Base-by-base conservation (phyloP, 805 yeast species). In the Pichia insulana region DNA sequence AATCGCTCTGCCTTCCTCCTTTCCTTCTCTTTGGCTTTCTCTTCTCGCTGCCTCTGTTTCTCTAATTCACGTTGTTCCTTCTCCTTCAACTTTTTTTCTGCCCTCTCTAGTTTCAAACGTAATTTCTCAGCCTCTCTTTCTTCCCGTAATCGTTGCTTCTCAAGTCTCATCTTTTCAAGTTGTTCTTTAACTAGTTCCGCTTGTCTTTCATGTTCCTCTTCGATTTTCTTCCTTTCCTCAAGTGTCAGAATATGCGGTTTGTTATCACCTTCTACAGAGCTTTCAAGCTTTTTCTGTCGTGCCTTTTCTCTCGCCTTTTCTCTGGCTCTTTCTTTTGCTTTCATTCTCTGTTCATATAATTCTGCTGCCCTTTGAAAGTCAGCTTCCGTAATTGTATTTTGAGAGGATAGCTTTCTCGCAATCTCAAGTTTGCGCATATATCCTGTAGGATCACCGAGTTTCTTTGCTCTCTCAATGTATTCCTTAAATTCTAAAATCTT, bases 401-500 rank as follows among this genome's bases (percentile, higher is more conserved):
- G 46, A 48, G 25, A 22, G 8, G 25, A 22, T 22, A 22, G 8
- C 27, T 51, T 53, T 36, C 46, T 49, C 16, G 55, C 54, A n/a
- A 30, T 41, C 19, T 49, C 52, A 2, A 51, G 30, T 34, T 47
- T 55, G 38, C 53, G 48, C 41, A 50, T 50, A 32, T 54, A 51
- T 9, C 62, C 59, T 34, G 55, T 55, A 8, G 55, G 43, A 44
- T 63, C 65, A 8, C 88, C 86, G 88, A 82, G 80, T 25, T 72
- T 76, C 47, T 83, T 72, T 0, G 97, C 97, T 42, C 78, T 68
- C 45, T 76, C 79, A 43, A 90, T 87, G 52, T 83, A 84, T 17
- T 73, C 78, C 59, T 89, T 95, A 58, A 90, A 90, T 36, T 76
- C 78, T 19, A 74, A 65, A 15, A 90, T 82, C 58, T 87, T 90